Conservation (phyloP, 305 asterid species). For the Solanum hybrid region DNA sequence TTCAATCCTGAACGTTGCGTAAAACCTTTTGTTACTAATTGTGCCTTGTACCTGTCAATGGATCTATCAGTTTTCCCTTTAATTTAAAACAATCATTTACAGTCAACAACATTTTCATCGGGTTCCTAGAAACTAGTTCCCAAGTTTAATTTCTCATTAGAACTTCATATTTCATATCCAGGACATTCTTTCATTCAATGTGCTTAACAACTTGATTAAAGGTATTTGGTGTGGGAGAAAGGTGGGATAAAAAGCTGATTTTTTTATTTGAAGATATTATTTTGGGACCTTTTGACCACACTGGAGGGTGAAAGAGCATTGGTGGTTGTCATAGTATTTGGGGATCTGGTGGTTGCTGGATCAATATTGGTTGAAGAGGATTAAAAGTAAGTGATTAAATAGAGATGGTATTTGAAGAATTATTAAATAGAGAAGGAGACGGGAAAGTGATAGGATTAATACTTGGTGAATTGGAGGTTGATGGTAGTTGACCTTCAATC, state of each 20-base stretch:
- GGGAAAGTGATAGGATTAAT: not conserved
- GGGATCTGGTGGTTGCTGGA: no score
- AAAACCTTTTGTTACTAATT: no score
- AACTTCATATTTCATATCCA: not conserved
- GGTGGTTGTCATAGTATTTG: no score
- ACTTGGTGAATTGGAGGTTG: not conserved
- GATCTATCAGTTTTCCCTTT: not conserved
- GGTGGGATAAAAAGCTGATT: no score
- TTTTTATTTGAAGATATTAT: no score
- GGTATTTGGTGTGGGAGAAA: no score
- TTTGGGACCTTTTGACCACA: no score
- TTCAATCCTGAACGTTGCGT: not conserved
- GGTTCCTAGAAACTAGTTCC: not conserved
- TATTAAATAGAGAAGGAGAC: not conserved
- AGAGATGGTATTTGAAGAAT: no score
- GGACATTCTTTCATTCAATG: not conserved
- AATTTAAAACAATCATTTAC: not conserved
- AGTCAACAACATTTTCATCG: not conserved
- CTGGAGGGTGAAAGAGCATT: no score
- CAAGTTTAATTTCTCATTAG: not conserved
- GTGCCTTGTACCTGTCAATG: not conserved
- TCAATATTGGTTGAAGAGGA: no score
- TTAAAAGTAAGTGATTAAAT: no score
- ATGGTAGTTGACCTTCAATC: not conserved
- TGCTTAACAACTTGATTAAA: no score